phyloP scores from a whole-genome alignment of 306 rosid species.

The Sophora flavescens region DNA sequence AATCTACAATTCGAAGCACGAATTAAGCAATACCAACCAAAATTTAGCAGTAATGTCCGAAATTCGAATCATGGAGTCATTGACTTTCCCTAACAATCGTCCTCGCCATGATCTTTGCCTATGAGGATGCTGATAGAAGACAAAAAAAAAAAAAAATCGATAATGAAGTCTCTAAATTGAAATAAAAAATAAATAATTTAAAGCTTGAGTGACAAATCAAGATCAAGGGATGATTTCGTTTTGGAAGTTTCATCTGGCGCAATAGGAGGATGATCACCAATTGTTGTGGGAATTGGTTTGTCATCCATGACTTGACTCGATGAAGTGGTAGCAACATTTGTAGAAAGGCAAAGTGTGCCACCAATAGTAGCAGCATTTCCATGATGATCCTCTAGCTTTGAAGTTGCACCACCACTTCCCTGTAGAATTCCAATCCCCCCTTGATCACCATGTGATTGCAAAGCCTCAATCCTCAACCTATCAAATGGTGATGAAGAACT shows the following conservation, averaged over 20 bases:
- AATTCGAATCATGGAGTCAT: too few relatives aligned
- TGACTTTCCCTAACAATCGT: too few relatives aligned
- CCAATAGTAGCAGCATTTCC: background rate
- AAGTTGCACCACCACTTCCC: background rate
- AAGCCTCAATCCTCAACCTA: constrained; percentile 40
- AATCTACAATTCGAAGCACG: background rate
- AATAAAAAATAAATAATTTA: background rate
- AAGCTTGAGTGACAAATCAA: constrained; percentile 72
- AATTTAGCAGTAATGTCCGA: too few relatives aligned
- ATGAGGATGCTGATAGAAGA: too few relatives aligned
- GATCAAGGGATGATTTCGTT: constrained; percentile 34
- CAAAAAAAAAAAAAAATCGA: too few relatives aligned
- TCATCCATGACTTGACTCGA: background rate
- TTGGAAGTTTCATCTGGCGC: background rate
- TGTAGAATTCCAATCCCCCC: background rate
- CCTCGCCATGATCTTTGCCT: too few relatives aligned
- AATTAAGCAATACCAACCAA: background rate
- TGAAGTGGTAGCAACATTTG: background rate
- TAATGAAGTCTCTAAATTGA: background rate
- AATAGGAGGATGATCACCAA: constrained; percentile 5
- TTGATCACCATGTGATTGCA: constrained; percentile 10
- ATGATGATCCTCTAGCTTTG: background rate
- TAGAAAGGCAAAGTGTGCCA: constrained; percentile 7
- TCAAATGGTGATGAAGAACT: constrained; percentile 25
- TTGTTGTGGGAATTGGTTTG: background rate